These are phyloP conservation scores for Musa beccarii DNA, from an alignment of 176 grass and related monocot genomes.

Conservation along the genomic window DNA sequence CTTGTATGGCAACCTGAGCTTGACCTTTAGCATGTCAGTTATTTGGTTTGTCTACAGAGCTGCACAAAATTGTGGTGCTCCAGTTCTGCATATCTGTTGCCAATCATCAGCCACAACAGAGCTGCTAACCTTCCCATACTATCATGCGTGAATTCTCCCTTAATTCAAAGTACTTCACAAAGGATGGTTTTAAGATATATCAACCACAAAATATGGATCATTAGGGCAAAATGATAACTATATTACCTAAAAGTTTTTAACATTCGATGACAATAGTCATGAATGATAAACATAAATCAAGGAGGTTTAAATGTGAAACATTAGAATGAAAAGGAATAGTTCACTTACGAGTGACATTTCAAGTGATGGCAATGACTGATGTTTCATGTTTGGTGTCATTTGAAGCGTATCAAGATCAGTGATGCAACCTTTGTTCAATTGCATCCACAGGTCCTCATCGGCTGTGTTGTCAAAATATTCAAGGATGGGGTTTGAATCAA, in stretches of 20 bases:
- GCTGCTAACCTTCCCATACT: too few relatives aligned
- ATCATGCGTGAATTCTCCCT: too few relatives aligned
- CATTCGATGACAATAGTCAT: not conserved
- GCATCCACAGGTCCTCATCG: slow-evolving; percentile 67
- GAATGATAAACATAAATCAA: not conserved
- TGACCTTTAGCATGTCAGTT: too few relatives aligned
- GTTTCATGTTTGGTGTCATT: slow-evolving; percentile 53
- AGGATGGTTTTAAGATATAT: too few relatives aligned
- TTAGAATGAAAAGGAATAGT: not conserved
- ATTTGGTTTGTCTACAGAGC: too few relatives aligned
- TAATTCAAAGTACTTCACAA: too few relatives aligned
- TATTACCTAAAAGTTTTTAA: not conserved
- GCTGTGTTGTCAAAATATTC: slow-evolving; percentile 45
- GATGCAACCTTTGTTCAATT: slow-evolving; percentile 62
- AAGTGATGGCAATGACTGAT: slow-evolving; percentile 14
- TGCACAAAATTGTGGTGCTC: too few relatives aligned
- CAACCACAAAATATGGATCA: too few relatives aligned
- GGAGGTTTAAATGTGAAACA: not conserved
- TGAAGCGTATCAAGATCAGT: slow-evolving; percentile 76
- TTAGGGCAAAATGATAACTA: not conserved
- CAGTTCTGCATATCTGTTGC: too few relatives aligned
- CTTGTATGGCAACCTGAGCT: too few relatives aligned
- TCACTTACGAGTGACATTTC: slow-evolving; percentile 38
- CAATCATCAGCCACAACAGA: too few relatives aligned
- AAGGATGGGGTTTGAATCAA: slow-evolving; percentile 54